phyloP scores from a whole-genome alignment of 441 rosid genomes.

The Rhodomyrtus psidioides region DNA sequence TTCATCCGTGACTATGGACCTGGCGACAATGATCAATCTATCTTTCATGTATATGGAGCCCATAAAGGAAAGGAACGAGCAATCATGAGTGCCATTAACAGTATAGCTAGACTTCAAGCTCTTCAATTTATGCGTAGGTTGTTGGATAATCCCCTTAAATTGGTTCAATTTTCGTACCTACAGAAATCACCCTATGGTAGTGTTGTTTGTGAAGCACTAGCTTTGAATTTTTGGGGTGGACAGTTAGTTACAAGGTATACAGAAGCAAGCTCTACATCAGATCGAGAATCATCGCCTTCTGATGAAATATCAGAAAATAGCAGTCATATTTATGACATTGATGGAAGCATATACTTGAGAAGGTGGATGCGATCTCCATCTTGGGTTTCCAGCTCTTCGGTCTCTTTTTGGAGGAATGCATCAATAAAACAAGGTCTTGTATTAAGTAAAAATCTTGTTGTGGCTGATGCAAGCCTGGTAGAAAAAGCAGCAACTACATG shows the following conservation, averaged over 20 bases:
- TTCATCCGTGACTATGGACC: constrained; percentile 75
- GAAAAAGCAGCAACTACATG: constrained; percentile 75
- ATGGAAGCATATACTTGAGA: constrained; percentile 85
- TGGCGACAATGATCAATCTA: constrained; percentile 42
- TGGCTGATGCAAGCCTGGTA: constrained; percentile 60
- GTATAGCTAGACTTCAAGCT: constrained; percentile 85
- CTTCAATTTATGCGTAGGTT: constrained; percentile 76
- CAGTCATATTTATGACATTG: constrained; percentile 59
- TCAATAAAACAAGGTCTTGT: constrained; percentile 52
- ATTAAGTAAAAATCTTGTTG: constrained; percentile 77
- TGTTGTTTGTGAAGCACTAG: constrained; percentile 73
- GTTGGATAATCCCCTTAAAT: constrained; percentile 84
- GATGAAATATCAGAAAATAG: constrained; percentile 37
- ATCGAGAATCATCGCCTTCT: constrained; percentile 20
- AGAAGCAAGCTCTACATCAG: constrained; percentile 29
- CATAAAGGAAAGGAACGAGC: constrained; percentile 81
- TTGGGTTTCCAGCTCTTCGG: constrained; percentile 73
- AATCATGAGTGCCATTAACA: constrained; percentile 45
- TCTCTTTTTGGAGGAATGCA: constrained; percentile 71
- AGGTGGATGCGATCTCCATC: constrained; percentile 94
- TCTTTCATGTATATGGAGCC: constrained; percentile 67
- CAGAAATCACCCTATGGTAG: constrained; percentile 71
- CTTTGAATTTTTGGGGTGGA: constrained; percentile 90
- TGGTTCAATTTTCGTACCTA: constrained; percentile 81
- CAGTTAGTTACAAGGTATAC: constrained; percentile 49